Evolutionary conservation across 208 protist species (phyloP).

Genomic region (Borovskyia barvae): DNA sequence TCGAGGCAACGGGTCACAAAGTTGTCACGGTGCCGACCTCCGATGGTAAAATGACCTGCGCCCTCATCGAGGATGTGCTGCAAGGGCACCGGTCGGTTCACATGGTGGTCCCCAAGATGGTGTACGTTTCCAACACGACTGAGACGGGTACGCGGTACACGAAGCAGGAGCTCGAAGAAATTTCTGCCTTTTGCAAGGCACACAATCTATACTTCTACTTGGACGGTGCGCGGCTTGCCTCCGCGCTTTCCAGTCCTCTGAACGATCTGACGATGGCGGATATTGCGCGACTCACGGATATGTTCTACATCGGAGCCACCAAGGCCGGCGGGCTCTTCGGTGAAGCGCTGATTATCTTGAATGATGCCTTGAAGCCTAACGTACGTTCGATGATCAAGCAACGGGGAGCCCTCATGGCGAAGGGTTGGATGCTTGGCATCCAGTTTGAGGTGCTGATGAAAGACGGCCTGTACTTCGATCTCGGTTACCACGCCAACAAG

Average conservation of each 20-base stretch:
- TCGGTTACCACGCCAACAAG: constrained; percentile 39
- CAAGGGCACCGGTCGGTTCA: constrained; percentile 32
- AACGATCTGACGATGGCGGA: constrained; percentile 43
- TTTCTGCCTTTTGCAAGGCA: constrained; percentile 30
- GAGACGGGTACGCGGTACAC: constrained; percentile 51
- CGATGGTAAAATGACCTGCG: constrained; percentile 41
- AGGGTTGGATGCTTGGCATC: constrained; percentile 52
- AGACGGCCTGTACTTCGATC: constrained; percentile 31
- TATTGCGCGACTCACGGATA: constrained; percentile 39
- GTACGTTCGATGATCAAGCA: constrained; percentile 44
- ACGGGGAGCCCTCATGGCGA: constrained; percentile 47
- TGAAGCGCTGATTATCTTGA: constrained; percentile 40
- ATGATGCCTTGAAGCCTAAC: constrained; percentile 30
- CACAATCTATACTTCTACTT: constrained; percentile 38
- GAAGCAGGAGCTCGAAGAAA: constrained; percentile 32
- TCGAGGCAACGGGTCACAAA: constrained; percentile 56
- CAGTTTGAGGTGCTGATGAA: constrained; percentile 50
- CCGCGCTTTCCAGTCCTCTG: constrained; percentile 20
- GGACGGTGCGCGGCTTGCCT: constrained; percentile 41
- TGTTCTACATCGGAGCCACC: constrained; percentile 54
- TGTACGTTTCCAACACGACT: constrained; percentile 62
- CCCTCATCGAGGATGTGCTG: constrained; percentile 27
- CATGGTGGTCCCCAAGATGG: constrained; percentile 40
- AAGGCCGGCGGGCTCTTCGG: constrained; percentile 46
- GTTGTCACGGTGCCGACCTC: constrained; percentile 24